Percentiles rank a stretch among this genome's conserved stretches.
Evolutionary conservation across 805 yeast species (phyloP).

Genomic region (Isabelozyma gotoi): DNA sequence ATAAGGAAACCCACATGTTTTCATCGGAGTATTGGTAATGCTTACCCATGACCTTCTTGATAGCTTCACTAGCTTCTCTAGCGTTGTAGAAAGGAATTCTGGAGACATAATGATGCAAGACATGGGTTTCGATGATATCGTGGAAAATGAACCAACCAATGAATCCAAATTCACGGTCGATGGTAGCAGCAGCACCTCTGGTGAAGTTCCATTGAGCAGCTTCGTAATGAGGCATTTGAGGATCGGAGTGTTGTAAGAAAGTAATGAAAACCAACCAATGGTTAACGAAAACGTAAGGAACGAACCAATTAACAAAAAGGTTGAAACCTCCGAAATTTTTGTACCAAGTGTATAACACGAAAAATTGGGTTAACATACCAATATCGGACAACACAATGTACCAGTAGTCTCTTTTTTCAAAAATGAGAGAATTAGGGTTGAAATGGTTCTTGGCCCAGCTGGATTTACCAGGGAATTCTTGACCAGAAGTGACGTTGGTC

Average conservation of each 20-base stretch:
- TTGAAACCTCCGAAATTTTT: constrained; percentile 62
- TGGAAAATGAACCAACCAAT: constrained; percentile 79
- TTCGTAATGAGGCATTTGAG: constrained; percentile 77
- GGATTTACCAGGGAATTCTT: constrained; percentile 48
- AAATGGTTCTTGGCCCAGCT: constrained; percentile 61
- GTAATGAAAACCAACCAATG: constrained; percentile 91
- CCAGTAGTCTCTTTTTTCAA: constrained; percentile 71
- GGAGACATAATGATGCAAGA: constrained; percentile 79
- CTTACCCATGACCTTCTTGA: constrained; percentile 81
- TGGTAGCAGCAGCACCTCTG: constrained; percentile 87
- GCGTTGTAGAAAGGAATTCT: constrained; percentile 88
- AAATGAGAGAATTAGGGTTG: constrained; percentile 70
- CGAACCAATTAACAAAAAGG: constrained; percentile 64
- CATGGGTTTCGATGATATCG: constrained; percentile 89
- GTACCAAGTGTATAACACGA: constrained; percentile 60
- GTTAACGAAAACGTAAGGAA: constrained; percentile 79
- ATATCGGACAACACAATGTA: constrained; percentile 70
- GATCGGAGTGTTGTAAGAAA: constrained; percentile 80
- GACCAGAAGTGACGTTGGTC: constrained; percentile 72
- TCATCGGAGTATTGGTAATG: constrained; percentile 68
- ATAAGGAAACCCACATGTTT: constrained; percentile 70
- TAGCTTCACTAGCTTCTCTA: constrained; percentile 75
- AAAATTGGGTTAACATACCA: constrained; percentile 57
- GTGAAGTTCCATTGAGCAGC: constrained; percentile 79
- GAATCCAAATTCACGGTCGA: constrained; percentile 81